Conservation (phyloP, 2,329 filamentous ascomycete genomes). For the Calonectria multiphialidica region DNA sequence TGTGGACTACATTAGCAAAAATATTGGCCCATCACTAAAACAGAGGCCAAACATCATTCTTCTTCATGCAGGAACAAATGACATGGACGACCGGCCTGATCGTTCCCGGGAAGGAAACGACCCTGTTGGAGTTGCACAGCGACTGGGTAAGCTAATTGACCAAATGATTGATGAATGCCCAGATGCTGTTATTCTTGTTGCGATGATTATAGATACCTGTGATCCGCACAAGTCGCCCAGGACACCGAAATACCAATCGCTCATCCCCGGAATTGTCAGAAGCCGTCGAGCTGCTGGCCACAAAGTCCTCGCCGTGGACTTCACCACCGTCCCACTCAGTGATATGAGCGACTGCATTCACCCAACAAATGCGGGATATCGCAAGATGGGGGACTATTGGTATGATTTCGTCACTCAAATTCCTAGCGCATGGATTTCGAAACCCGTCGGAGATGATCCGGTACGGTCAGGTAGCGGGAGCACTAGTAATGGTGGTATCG, state of each 20-base stretch:
- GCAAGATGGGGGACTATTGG: conserved; percentile 51
- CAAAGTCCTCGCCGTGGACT: conserved; percentile 49
- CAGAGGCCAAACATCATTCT: conserved; percentile 52
- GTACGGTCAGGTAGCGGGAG: too few relatives aligned
- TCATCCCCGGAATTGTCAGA: conserved; percentile 46
- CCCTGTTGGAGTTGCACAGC: conserved; percentile 40
- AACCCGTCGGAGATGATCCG: conserved; percentile 40
- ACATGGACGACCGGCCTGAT: conserved; percentile 47
- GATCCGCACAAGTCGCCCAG: conserved; percentile 34
- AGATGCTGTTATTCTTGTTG: conserved; percentile 50
- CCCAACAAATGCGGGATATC: conserved; percentile 50
- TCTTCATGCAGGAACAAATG: conserved; percentile 53
- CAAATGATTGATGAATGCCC: conserved; percentile 47
- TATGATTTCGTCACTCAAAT: conserved; percentile 51
- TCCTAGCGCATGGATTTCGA: conserved; percentile 48
- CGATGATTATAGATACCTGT: conserved; percentile 50
- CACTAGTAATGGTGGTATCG: too few relatives aligned
- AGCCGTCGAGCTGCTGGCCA: conserved; percentile 39
- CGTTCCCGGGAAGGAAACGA: conserved; percentile 49
- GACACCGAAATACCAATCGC: conserved; percentile 42
- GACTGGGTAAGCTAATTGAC: conserved; percentile 49
- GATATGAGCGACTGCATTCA: conserved; percentile 51
- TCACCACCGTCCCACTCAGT: conserved; percentile 41
- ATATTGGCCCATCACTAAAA: conserved; percentile 46
- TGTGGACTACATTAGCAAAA: conserved; percentile 50